Conservation (phyloP, 352 stramenopile genomes). For the Blastocystis sp. region DNA sequence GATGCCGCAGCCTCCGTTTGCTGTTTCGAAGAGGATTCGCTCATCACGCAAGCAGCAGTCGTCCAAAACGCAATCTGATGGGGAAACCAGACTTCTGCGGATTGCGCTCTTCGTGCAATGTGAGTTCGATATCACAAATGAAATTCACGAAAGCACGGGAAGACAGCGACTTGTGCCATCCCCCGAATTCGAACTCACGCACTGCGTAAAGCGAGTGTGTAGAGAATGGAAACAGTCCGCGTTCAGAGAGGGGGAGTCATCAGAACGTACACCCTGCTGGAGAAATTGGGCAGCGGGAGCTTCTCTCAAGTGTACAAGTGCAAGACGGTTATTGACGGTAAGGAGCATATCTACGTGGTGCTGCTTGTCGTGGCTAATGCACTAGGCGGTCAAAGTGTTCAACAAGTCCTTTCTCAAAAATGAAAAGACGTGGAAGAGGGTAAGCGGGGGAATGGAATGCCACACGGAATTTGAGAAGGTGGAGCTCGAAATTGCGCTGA, state of each 20-base stretch:
- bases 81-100: too few species aligned
- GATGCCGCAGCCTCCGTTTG: background rate
- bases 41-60: too few species aligned
- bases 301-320: slow-evolving; percentile 63
- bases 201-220: background rate
- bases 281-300: slow-evolving; percentile 40
- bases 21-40: background rate
- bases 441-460: slow-evolving; percentile 46
- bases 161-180: background rate
- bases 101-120: too few species aligned
- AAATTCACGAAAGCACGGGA: background rate
- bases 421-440: slow-evolving; percentile 69
- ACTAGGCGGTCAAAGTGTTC: slow-evolving; percentile 73
- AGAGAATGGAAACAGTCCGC: slow-evolving; percentile 23
- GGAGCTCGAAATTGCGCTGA: slow-evolving; percentile 83
- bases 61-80: too few species aligned
- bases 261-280: slow-evolving; percentile 27
- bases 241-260: slow-evolving; percentile 22
- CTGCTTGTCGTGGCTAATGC: background rate
- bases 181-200: background rate
- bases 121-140: too few species aligned
- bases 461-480: slow-evolving; percentile 65
- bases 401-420: slow-evolving; percentile 73
- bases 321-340: background rate
- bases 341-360: slow-evolving; percentile 14